Evolutionary conservation across 169 alveolate genomes (phyloP).

Genomic region (Fabrea salina): DNA sequence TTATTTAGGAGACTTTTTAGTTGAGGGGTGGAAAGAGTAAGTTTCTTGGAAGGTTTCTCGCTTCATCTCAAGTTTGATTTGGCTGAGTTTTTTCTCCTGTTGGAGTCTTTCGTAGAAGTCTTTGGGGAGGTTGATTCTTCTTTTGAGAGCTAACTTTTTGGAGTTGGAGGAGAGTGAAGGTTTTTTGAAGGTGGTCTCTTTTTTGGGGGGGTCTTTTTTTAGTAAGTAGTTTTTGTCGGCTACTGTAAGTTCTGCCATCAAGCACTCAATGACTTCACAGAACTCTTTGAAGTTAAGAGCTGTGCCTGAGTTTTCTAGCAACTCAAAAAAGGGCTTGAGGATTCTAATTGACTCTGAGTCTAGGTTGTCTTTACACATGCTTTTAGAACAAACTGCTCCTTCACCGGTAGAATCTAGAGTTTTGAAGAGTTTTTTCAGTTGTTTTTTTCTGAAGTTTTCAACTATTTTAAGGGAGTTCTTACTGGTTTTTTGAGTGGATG

Average conservation of each 20-base stretch:
- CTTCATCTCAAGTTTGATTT: no score
- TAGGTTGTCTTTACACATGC: neutral
- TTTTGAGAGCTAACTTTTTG: neutral
- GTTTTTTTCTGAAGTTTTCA: neutral
- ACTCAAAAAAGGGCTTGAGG: neutral
- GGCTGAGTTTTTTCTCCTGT: no score
- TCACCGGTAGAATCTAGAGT: neutral
- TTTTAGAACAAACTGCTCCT: constrained; percentile 3
- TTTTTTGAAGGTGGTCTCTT: neutral
- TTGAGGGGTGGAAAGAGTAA: no score
- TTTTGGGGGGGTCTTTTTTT: neutral
- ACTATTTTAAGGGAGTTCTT: neutral
- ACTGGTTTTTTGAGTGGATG: neutral
- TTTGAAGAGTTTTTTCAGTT: neutral
- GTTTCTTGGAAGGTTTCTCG: no score
- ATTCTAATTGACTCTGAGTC: neutral
- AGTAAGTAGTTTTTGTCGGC: neutral
- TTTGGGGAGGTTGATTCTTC: neutral
- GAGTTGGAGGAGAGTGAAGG: neutral
- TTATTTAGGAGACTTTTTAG: neutral
- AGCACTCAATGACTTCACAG: neutral
- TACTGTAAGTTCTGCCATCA: neutral
- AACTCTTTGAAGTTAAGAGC: neutral
- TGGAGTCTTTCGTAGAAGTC: neutral
- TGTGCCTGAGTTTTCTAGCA: neutral